A percentile compares a stretch with the other conserved stretches of the same genome.
phyloP scores from a whole-genome alignment of 148 eudicot genomes.

The Rhododendron ferrugineum region DNA sequence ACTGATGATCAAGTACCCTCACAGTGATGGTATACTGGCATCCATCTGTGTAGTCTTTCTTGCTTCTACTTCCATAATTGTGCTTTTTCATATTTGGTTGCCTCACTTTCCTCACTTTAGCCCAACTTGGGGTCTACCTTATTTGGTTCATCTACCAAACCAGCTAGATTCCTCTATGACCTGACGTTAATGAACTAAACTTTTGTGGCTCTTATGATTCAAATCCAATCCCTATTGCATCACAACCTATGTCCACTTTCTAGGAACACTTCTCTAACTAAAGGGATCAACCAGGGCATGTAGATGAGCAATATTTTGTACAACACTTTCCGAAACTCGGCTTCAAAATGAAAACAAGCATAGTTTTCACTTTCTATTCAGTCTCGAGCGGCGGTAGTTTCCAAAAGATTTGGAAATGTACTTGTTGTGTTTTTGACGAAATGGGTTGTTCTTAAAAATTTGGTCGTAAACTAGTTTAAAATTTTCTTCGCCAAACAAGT shows the following conservation, averaged over 20 bases:
- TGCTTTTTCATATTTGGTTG: neutral
- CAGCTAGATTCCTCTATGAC: slow-evolving; percentile 12
- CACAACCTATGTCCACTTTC: neutral
- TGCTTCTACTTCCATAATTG: neutral
- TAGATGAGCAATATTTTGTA: neutral
- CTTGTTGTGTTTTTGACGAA: neutral
- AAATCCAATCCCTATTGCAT: neutral
- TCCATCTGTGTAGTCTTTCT: neutral
- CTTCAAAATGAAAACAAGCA: neutral
- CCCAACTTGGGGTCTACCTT: slow-evolving; percentile 1
- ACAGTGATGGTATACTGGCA: neutral
- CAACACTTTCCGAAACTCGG: neutral
- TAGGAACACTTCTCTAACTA: neutral
- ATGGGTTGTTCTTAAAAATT: neutral
- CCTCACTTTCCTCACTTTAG: neutral
- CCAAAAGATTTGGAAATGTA: neutral
- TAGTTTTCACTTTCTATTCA: neutral
- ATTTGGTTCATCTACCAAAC: neutral
- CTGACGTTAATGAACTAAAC: slow-evolving; percentile 3
- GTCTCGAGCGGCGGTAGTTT: neutral
- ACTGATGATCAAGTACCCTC: neutral
- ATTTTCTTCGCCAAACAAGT: neutral
- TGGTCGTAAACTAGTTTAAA: neutral
- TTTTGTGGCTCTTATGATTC: slow-evolving; percentile 6
- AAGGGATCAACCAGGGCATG: neutral